Base-by-base conservation (phyloP, 257 asterid species). In the Salvia hispanica region DNA sequence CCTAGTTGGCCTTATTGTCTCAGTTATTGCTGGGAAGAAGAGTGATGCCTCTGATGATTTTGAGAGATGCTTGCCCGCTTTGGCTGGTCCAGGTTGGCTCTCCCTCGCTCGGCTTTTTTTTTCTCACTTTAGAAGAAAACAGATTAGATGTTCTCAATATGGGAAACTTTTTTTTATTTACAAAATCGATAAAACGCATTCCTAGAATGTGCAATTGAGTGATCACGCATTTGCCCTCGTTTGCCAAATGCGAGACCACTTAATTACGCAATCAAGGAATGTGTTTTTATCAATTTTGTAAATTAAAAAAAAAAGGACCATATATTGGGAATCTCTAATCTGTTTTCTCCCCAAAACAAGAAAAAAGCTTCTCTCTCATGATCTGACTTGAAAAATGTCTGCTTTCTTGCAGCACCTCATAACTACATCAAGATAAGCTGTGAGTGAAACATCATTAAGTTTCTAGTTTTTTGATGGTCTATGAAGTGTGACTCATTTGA, bases 41-140 rank as follows among this genome's bases (percentile, higher is more conserved):
- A 74, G 80, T 11, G 66, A 69, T 21, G 34, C 71, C 45, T 47
- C 82, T 14, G 80, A 74, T 53, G 86, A 80, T 60, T 78, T 87
- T 72, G 76, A 72, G 67, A 72, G 83, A 51, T 90, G 97, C 79
- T 81, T 88, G 79, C 83, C 90, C 46, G 83, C 76, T 64, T 77
- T 87, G 67, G 76, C 63, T 45, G 53, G 44, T 58, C 62, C 77
- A 74, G 93, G 97, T 90, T 42, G 31, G 63, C 9, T 18, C 45
- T 9, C 6, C 56, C 66, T 45, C 67, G 3, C 46, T 34, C 61
- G 31, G 3, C 31, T 25, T 21, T 21, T 21, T 21, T 21, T 21
- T 2, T 21, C n/a, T n/a, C n/a, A n/a, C n/a, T n/a, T n/a, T n/a
- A n/a, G n/a, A n/a, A n/a, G n/a, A n/a, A n/a, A n/a, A n/a, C n/a